Conservation (phyloP, 2,329 filamentous ascomycete genomes). For the Alternaria triticimaculans region DNA sequence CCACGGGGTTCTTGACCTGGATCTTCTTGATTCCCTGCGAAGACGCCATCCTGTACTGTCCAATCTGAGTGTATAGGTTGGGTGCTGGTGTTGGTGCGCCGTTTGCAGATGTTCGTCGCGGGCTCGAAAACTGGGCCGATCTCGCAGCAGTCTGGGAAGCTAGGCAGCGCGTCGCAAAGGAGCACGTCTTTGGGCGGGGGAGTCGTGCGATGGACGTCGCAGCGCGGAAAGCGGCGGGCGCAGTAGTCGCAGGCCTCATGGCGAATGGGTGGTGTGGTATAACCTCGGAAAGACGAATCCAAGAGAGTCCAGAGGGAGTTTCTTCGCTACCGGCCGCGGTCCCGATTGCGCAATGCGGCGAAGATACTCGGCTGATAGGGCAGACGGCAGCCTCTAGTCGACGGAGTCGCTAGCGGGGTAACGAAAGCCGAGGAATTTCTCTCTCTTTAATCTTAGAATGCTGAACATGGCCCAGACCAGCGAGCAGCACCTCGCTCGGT, state of each 20-base stretch:
- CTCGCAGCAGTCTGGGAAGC: slow-evolving; percentile 32
- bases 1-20: slow-evolving; percentile 98
- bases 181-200: slow-evolving; percentile 27
- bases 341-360: slow-evolving; percentile 20
- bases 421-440: slow-evolving; percentile 33
- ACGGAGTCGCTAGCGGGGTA: slow-evolving; percentile 39
- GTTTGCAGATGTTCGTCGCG: slow-evolving; percentile 22
- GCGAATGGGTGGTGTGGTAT: slow-evolving; percentile 25
- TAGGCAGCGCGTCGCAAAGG: slow-evolving; percentile 41
- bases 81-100: slow-evolving; percentile 8
- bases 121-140: slow-evolving; percentile 29
- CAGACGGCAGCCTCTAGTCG: slow-evolving; percentile 8
- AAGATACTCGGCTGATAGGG: slow-evolving; percentile 17
- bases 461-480: slow-evolving; percentile 11
- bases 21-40: slow-evolving; percentile 91
- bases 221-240: slow-evolving; percentile 35
- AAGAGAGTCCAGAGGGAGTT: slow-evolving; percentile 16
- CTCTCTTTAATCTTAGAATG: slow-evolving; percentile 17
- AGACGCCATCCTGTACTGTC: slow-evolving; percentile 43
- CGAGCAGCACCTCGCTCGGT: slow-evolving; percentile 20
- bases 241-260: slow-evolving; percentile 41
- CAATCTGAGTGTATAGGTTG: slow-evolving; percentile 14
- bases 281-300: slow-evolving; percentile 35
- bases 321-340: slow-evolving; percentile 37
- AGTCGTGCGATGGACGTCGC: slow-evolving; percentile 29